Evolutionary conservation across 2,329 filamentous ascomycete species (phyloP), one percentile per base, ranked within the genome.

Genomic region (Ophiobolus disseminans): DNA sequence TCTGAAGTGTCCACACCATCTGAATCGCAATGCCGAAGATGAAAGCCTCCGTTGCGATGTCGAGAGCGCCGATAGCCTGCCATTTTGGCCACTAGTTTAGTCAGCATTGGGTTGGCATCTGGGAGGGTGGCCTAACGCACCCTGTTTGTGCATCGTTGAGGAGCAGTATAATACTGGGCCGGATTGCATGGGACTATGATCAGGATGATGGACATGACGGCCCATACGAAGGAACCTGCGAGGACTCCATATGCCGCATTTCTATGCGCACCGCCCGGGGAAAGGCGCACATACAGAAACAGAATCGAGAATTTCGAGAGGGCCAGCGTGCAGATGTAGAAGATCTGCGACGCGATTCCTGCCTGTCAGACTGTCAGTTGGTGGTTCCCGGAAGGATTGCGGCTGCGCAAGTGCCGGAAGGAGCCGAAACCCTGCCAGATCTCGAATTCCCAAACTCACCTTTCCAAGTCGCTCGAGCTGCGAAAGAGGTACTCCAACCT

Each of bases 341-440:
- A 51, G n/a, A 68, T 60, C 21, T 69, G 65, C 3, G 65, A 56
- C 3, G 56, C 63, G 28, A 70, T 64, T 17, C 63, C 66, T 56
- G 59, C 55, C 67, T 71, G 51, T 34, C 32, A 14, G 30, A 36
- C 9, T 35, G 57, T 65, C 42, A 65, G 55, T 11, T 11, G 13
- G 5, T 37, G 17, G 10, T 26, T 19, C 19, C 21, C 28, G 25
- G 39, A 14, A 22, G 35, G 13, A 23, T 38, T 23, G 19, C 23
- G 35, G 35, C 19, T 38, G 35, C 21, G n/a, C 10, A 35, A 23
- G 21, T 21, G 31, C 21, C 25, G n/a, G 14, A 19, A 51, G 45
- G 38, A 53, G 42, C 54, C 37, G 47, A 49, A 47, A 57, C 53
- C 56, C 43, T 35, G 28, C 32, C 16, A 21, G 40, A 50, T 55